A percentile compares a stretch with the other conserved stretches of the same genome.
Conservation (phyloP, 2,329 filamentous ascomycete genomes). For the Trichoderma pleuroti region DNA sequence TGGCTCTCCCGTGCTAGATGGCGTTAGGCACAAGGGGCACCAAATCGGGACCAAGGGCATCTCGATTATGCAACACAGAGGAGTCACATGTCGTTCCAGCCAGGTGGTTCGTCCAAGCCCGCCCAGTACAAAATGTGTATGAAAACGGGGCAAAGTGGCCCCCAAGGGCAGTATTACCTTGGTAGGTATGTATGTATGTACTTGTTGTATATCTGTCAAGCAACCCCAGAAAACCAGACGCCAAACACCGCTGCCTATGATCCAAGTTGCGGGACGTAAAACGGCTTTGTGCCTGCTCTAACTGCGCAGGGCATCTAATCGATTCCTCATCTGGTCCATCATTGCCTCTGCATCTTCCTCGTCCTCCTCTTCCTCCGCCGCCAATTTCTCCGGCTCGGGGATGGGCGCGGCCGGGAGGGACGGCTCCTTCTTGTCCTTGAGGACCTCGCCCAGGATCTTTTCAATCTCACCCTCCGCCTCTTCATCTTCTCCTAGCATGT, state of each 20-base stretch:
- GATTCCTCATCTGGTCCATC: slow-evolving; percentile 89
- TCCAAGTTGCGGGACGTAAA: slow-evolving; percentile 12
- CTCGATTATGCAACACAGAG: neutral
- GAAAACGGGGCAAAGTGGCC: neutral
- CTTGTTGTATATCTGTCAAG: neutral
- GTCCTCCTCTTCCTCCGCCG: slow-evolving; percentile 49
- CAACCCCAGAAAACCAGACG: slow-evolving; percentile 12
- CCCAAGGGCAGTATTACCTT: neutral
- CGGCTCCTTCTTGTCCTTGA: slow-evolving; percentile 72
- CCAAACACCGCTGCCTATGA: slow-evolving; percentile 17
- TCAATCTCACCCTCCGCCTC: slow-evolving; percentile 80
- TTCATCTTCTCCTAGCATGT: slow-evolving; percentile 71
- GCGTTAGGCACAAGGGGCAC: neutral
- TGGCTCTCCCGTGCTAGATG: neutral
- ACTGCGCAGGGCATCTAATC: slow-evolving; percentile 87
- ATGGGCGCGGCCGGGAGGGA: slow-evolving; percentile 55
- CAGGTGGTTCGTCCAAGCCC: neutral
- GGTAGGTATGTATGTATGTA: slow-evolving; percentile 1
- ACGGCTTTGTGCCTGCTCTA: slow-evolving; percentile 35
- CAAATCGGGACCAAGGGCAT: neutral
- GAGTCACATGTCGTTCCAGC: slow-evolving; percentile 1
- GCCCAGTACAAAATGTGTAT: neutral
- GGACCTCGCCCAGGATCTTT: slow-evolving; percentile 84
- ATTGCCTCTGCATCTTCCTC: slow-evolving; percentile 82
- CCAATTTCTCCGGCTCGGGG: slow-evolving; percentile 50